Evolutionary conservation across 2,329 filamentous ascomycete genomes (phyloP).

Genomic region (Tolypocladium amazonense): DNA sequence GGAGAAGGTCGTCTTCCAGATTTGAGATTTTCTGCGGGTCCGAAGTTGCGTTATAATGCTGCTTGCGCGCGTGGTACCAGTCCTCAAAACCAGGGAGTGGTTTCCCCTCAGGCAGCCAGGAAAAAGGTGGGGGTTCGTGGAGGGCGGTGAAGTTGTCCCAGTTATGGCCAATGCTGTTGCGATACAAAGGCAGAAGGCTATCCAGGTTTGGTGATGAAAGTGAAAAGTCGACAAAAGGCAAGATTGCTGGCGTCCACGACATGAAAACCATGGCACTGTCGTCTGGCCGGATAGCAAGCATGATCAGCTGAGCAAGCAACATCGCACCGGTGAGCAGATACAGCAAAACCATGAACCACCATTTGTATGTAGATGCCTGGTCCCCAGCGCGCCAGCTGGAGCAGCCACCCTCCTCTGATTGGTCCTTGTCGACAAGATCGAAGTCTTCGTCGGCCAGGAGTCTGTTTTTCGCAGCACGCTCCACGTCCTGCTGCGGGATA

Average conservation of each 20-base stretch:
- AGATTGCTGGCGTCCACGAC: slow-evolving; percentile 21
- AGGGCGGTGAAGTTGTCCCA: slow-evolving; percentile 21
- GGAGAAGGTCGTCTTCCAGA: slow-evolving; percentile 19
- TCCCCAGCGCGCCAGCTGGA: too few relatives aligned
- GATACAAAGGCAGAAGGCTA: slow-evolving; percentile 11
- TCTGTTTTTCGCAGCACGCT: slow-evolving; percentile 1
- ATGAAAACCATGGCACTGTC: slow-evolving; percentile 21
- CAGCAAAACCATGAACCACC: not conserved
- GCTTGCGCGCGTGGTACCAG: slow-evolving; percentile 10
- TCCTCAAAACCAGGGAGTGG: slow-evolving; percentile 15
- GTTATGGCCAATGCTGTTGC: slow-evolving; percentile 7
- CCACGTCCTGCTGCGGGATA: slow-evolving; percentile 14
- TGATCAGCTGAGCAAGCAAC: slow-evolving; percentile 11
- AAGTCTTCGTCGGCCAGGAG: slow-evolving; percentile 4
- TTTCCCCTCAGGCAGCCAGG: slow-evolving; percentile 16
- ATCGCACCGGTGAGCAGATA: slow-evolving; percentile 6
- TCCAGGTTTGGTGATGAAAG: slow-evolving; percentile 14
- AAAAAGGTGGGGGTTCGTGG: slow-evolving; percentile 6
- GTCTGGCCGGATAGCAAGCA: slow-evolving; percentile 13
- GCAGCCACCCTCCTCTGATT: too few relatives aligned
- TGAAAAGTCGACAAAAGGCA: slow-evolving; percentile 22
- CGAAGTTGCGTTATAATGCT: slow-evolving; percentile 19
- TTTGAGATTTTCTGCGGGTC: slow-evolving; percentile 32
- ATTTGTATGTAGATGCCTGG: too few relatives aligned
- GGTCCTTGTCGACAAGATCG: not conserved